Evolutionary conservation across 495 filamentous ascomycete species (phyloP), one percentile per base, ranked within the genome.

Genomic region (Poronia punctata): DNA sequence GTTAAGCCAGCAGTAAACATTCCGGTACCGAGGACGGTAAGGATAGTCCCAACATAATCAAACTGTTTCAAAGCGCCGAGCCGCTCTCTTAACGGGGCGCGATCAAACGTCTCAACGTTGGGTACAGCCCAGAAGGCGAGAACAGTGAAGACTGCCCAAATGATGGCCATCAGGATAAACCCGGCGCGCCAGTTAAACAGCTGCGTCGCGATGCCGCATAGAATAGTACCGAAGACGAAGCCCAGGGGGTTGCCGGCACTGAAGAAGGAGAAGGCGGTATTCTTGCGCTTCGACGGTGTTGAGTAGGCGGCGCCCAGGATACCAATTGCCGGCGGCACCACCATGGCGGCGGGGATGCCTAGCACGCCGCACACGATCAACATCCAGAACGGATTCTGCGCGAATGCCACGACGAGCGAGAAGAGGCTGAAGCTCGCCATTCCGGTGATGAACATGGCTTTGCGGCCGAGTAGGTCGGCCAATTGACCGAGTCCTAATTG

Each of bases 171-270:
- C 12, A 80, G 50, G 63, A 75, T 79, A 37, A 78, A 82, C 0
- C 67, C 64, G 0, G 79, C 78, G 12, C 82, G 66, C 82, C 81
- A 86, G 46, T 62, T 74, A 38, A 75, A 75, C 12, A 83, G 43
- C 46, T 77, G 59, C 0, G 78, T 68, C 7, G 76, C 80, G 11
- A 86, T 53, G 1, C 82, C 82, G 19, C 73, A 75, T 12, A 83
- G 61, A 27, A 86, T 75, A 24, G 69, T 79, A 0, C 82, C 82
- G 40, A 79, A 72, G 1, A 83, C 79, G 46, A 81, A 86, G 0
- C 82, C 82, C 5, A 85, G 56, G 11, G 82, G 82, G 40, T 86
- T 86, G 0, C 82, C 82, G 1, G 80, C 77, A 31, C 72, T 77
- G 50, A 84, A 85, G 45, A 78, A 82, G 0, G 78, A 80, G 56